Base-by-base conservation (phyloP, 345 rosid species). In the Euclidium syriacum region DNA sequence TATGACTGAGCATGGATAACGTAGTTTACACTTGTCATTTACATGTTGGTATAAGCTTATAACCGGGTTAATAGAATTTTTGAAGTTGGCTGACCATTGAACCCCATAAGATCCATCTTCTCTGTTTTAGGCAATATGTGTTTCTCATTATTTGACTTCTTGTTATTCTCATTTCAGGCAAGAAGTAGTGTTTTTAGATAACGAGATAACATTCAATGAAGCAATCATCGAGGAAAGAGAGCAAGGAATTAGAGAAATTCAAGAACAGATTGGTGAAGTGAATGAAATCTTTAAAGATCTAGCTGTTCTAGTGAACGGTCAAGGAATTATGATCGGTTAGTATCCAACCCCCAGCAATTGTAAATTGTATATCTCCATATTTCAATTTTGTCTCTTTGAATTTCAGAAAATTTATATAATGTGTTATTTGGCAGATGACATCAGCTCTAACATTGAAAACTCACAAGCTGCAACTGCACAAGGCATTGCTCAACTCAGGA, bases 241-340 rank as follows among this genome's bases (percentile, higher is more conserved):
- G 48, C 94, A 83, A 59, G 94, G 90, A 22, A 86, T 83, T 55
- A 74, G 79, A 78, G 94, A 83, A 70, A 71, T 86, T 54, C 87
- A 83, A 70, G 77, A 80, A 39, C 90, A 83, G 68, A 86, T 83
- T 57, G 66, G 80, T 25, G 87, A 83, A 64, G 94, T 86, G 47
- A 86, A 81, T 71, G 90, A 83, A 54, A 86, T 86, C 23, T 86
- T 86, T 65, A 86, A 83, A 82, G 94, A 86, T 71, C 73, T 83
- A 53, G 90, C 84, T 55, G 74, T 75, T 41, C 59, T 83, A 65
- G 87, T 82, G 25, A 81, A 73, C 41, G 82, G 76, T 54, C 90
- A 86, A 82, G 90, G 94, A 55, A 62, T 62, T 18, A 75, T 86
- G 69, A 83, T 83, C 30, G 90, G 94, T 86, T 52, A 78, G 75